Base-by-base conservation (phyloP, 768 basidiomycete species). In the Phylloporus sp. region DNA sequence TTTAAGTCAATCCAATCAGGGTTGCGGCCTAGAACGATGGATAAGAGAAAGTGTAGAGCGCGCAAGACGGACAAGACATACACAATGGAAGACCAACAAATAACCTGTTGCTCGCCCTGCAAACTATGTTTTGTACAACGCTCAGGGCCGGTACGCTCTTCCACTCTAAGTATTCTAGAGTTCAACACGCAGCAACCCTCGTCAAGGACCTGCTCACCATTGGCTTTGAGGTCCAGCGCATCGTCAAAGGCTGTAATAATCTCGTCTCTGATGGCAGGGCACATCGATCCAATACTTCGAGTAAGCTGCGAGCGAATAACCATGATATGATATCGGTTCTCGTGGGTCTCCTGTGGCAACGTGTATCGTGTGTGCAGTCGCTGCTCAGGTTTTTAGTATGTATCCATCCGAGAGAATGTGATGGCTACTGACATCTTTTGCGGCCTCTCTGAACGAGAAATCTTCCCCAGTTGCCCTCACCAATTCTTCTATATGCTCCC, bases 231-330 rank as follows among this genome's bases (percentile, higher is more conserved):
- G 31, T 56, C 49, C 22, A 81, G 62, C 23, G 65, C 54, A 2
- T 75, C 75, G 5, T 63, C 57, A 41, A 79, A 75, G 0, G 80
- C 65, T 0, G 61, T 47, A 0, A 59, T 34, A 27, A 80, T 66
- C 56, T 84, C 81, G 26, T 78, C 73, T 5, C 67, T 66, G 12
- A 81, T 55, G 18, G 72, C 70, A 1, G 73, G 65, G 46, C 77
- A 74, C 8, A 72, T 56, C 3, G 44, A 48, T 2, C 61, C 63
- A 9, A 80, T 63, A 39, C 72, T 72, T 9, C 76, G 67, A 13
- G 74, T 67, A 7, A 75, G 60, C 18, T 63, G 56, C 11, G 48
- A 46, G 23, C 64, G 65, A 36, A 20, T 16, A 15, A 16, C 32
- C 16, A 15, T 34, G 9, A 34, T 6, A 34, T 72, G 71, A 42